A percentile compares a stretch with the other conserved stretches of the same genome.
Evolutionary conservation across 2,329 filamentous ascomycete species (phyloP).

Genomic region (Dothideomycetes sp.): DNA sequence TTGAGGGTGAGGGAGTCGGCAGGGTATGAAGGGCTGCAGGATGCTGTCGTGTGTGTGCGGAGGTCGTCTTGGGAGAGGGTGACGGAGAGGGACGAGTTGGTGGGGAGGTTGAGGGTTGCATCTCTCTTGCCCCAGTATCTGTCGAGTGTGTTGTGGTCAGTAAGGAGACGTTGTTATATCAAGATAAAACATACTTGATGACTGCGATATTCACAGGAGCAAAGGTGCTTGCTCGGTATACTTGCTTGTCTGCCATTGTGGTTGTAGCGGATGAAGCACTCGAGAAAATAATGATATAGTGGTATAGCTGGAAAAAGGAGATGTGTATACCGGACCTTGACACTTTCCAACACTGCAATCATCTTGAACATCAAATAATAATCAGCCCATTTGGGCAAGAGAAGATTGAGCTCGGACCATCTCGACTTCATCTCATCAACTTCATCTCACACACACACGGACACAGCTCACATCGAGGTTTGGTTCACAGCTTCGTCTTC

Average conservation of each 20-base stretch:
- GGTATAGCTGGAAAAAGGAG: too few species aligned
- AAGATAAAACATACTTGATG: slow-evolving; percentile 58
- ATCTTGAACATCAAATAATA: too few species aligned
- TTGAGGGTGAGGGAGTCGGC: slow-evolving; percentile 74
- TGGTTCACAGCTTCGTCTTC: too few species aligned
- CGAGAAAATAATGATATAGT: too few species aligned
- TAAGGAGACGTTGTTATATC: slow-evolving; percentile 5
- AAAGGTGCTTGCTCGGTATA: slow-evolving; percentile 90
- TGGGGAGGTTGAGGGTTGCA: slow-evolving; percentile 85
- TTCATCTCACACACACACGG: too few species aligned
- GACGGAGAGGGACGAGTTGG: slow-evolving; percentile 94
- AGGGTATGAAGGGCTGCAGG: slow-evolving; percentile 65
- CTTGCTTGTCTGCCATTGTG: slow-evolving; percentile 32
- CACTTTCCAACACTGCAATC: background rate
- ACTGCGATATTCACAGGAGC: slow-evolving; percentile 97
- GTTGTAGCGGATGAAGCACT: too few species aligned
- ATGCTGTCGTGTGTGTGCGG: slow-evolving; percentile 90
- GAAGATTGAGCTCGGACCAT: too few species aligned
- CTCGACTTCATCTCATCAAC: too few species aligned
- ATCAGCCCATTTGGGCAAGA: too few species aligned
- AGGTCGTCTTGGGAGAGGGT: slow-evolving; percentile 91
- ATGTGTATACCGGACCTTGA: background rate
- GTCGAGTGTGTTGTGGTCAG: slow-evolving; percentile 9
- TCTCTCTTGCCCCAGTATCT: slow-evolving; percentile 97
- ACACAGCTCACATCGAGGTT: too few species aligned